Evolutionary conservation across 352 stramenopile genomes (phyloP), one percentile per base, ranked within the genome.

Genomic region (Thalassiosira livingstoniorum): DNA sequence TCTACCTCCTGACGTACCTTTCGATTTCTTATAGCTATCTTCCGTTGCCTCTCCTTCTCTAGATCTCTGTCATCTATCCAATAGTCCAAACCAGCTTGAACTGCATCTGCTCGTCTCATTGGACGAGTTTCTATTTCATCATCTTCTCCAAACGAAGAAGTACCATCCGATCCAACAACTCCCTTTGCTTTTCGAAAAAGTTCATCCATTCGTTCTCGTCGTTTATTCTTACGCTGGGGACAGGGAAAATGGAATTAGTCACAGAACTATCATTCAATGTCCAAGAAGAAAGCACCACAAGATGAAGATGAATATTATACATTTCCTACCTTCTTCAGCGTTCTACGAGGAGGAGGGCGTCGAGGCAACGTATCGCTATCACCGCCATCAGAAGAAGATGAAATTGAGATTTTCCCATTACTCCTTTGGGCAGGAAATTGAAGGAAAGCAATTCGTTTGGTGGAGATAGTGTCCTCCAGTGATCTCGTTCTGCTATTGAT

Each of bases 71-170:
- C 79, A 83, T 92, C 87, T n/a, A 94, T 92, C 90, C 90, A 94
- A 83, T 93, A 94, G 75, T 94, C 90, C 66, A 91, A 76, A 42
- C 90, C 90, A 18, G 80, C 79, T 63, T 92, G 83, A 25, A 86
- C 74, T 3, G 81, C 70, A 53, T 89, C 62, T 23, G 62, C 71
- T 42, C 76, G 39, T 34, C 90, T 62, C 21, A 92, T 66, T 2
- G 90, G 86, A 43, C 87, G 75, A 57, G 74, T 80, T 85, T 93
- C 89, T 57, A 85, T 74, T 18, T 82, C 51, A 11, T 73, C 63
- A 54, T 64, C 51, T 62, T 60, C 1, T 64, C 18, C 2, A 27
- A 55, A 27, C 29, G 0, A 13, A 47, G 45, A 2, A 2, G 47
- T n/a, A 35, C 35, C 47, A 2, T 27, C 25, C 7, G 43, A 18